phyloP scores from a whole-genome alignment of 768 basidiomycete species.

The Russula abietina region DNA sequence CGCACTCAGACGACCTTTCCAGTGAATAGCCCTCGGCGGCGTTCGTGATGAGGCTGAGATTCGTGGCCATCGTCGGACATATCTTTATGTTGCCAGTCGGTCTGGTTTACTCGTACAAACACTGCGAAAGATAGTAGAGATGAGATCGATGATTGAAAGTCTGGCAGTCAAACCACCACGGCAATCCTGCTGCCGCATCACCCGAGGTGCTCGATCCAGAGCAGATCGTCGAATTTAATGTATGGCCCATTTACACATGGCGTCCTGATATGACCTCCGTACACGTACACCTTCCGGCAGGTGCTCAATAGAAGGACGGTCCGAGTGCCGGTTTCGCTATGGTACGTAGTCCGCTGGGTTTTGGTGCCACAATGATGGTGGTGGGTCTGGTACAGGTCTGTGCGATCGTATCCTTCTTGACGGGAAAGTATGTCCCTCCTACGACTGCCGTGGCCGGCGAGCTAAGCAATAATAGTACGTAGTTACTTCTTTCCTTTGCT shows the following conservation, averaged over 20 bases:
- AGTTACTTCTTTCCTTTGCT: neutral
- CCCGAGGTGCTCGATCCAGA: conserved; percentile 93
- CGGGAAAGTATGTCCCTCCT: conserved; percentile 64
- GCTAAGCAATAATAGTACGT: conserved; percentile 36
- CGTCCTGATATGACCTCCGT: neutral
- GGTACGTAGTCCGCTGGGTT: conserved; percentile 38
- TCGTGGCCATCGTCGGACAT: conserved; percentile 74
- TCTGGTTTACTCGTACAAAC: conserved; percentile 85
- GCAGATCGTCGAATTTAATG: conserved; percentile 80
- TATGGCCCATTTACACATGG: conserved; percentile 30
- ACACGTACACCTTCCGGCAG: conserved; percentile 84
- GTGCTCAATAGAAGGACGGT: conserved; percentile 91
- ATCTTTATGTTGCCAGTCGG: conserved; percentile 91
- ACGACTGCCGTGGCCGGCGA: conserved; percentile 89
- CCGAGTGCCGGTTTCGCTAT: conserved; percentile 88
- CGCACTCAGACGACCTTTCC: conserved; percentile 72
- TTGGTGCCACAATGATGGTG: neutral
- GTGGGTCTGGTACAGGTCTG: conserved; percentile 45
- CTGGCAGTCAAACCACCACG: conserved; percentile 81
- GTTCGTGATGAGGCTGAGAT: conserved; percentile 87
- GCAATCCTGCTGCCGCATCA: conserved; percentile 85
- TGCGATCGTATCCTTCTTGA: conserved; percentile 81
- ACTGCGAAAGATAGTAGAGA: conserved; percentile 61
- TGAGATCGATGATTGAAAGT: conserved; percentile 93
- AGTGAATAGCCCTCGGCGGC: too few species aligned